Evolutionary conservation across 2,329 filamentous ascomycete genomes (phyloP).

Genomic region (Cytospora piceicola): DNA sequence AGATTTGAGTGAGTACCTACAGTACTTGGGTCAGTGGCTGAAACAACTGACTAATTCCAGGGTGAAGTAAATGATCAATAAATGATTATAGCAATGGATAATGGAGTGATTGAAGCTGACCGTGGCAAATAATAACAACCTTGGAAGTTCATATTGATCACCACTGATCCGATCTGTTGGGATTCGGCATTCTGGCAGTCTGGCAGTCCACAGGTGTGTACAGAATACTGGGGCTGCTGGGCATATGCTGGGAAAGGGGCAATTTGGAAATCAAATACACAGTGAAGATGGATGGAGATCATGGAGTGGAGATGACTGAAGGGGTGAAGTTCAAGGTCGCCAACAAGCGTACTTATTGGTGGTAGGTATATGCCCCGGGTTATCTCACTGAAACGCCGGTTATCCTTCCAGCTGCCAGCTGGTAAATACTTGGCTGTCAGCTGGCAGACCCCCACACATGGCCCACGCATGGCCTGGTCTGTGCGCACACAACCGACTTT

Average conservation of each 20-base stretch:
- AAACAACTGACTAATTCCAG: neutral
- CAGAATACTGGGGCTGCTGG: too few relatives aligned
- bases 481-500: constrained; percentile 3
- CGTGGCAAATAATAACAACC: neutral
- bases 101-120: neutral
- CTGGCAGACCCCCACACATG: neutral
- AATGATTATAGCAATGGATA: neutral
- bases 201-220: too few relatives aligned
- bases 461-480: neutral
- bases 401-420: neutral
- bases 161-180: neutral
- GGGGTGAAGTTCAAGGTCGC: neutral
- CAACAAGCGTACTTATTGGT: too few relatives aligned
- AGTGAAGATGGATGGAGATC: too few relatives aligned
- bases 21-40: neutral
- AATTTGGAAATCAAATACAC: too few relatives aligned
- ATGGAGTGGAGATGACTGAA: too few relatives aligned
- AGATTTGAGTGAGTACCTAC: neutral
- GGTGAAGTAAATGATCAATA: too few relatives aligned
- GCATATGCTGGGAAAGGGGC: too few relatives aligned
- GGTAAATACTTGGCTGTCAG: neutral
- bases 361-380: neutral
- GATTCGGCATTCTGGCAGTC: too few relatives aligned
- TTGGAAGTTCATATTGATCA: neutral
- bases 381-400: neutral